These are phyloP conservation scores for Nicotiana sylvestris DNA, from an alignment of 257 asterid species.

Conservation along the genomic window DNA sequence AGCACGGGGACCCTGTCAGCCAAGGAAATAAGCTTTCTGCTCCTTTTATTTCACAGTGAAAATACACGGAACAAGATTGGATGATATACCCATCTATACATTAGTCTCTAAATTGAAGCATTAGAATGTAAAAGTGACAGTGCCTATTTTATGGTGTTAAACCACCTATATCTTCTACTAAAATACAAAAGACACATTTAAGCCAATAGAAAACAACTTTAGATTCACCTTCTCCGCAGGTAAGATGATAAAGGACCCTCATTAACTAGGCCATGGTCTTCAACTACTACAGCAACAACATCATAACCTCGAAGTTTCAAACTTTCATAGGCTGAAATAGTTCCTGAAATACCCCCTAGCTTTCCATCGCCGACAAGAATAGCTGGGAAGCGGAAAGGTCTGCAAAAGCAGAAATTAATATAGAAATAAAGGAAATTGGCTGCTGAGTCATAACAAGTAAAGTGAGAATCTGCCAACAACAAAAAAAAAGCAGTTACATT, in stretches of 20 bases:
- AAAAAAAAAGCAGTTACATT: neutral
- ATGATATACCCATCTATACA: neutral
- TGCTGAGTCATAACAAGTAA: neutral
- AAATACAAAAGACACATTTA: neutral
- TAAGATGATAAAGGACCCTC: constrained; percentile 73
- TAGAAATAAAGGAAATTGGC: neutral
- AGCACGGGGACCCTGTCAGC: constrained; percentile 75
- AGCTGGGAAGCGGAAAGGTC: constrained; percentile 92
- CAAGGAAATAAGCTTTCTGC: neutral
- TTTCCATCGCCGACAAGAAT: constrained; percentile 96
- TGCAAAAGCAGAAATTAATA: constrained; percentile 33
- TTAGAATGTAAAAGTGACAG: neutral
- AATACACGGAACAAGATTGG: constrained; percentile 5
- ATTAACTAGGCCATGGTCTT: constrained; percentile 81
- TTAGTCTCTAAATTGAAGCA: neutral
- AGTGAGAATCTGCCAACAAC: neutral
- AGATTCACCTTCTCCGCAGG: constrained; percentile 56
- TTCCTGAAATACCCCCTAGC: constrained; percentile 96
- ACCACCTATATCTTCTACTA: neutral
- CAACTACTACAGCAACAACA: constrained; percentile 77
- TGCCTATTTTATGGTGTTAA: neutral
- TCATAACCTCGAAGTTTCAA: constrained; percentile 89
- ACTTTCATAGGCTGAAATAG: constrained; percentile 94
- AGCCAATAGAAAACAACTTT: neutral
- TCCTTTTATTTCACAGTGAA: neutral